Conservation (phyloP, 2,329 filamentous ascomycete genomes). For the Ophiostoma piceae region DNA sequence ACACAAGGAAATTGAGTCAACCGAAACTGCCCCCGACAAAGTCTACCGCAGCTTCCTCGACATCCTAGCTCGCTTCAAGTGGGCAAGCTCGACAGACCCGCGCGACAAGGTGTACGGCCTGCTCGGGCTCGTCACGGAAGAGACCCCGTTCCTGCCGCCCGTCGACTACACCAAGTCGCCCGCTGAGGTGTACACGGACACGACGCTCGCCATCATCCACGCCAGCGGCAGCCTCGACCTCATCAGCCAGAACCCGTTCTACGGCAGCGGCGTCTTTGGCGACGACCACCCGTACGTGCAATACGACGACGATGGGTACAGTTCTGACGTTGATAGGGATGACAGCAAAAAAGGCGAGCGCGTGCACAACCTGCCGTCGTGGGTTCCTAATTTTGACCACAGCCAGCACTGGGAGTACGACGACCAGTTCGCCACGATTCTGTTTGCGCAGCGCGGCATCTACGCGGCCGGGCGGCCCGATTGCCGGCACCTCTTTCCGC, state of each 20-base stretch:
- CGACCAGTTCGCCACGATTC: constrained; percentile 21
- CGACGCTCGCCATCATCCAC: constrained; percentile 21
- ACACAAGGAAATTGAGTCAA: background rate
- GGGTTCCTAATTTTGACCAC: constrained; percentile 25
- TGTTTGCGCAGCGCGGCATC: constrained; percentile 24
- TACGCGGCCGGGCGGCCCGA: constrained; percentile 20
- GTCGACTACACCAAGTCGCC: constrained; percentile 20
- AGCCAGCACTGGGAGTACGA: constrained; percentile 16
- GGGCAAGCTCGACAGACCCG: constrained; percentile 19
- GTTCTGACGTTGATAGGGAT: background rate
- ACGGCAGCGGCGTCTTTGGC: background rate
- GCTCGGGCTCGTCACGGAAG: constrained; percentile 20
- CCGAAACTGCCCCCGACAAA: background rate
- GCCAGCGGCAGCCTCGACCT: constrained; percentile 21
- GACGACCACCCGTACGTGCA: background rate
- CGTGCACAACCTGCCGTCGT: constrained; percentile 20
- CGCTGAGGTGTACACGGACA: constrained; percentile 20
- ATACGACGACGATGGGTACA: background rate
- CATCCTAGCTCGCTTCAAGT: constrained; percentile 6
- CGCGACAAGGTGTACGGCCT: constrained; percentile 26
- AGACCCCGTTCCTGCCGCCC: constrained; percentile 11
- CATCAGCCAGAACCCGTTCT: constrained; percentile 22
- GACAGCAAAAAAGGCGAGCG: background rate
- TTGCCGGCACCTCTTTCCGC: background rate
- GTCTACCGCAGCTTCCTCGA: background rate